A percentile compares a stretch with the other conserved stretches of the same genome.
phyloP scores from a whole-genome alignment of 2,329 filamentous ascomycete species.

The Pseudocercospora ulei region DNA sequence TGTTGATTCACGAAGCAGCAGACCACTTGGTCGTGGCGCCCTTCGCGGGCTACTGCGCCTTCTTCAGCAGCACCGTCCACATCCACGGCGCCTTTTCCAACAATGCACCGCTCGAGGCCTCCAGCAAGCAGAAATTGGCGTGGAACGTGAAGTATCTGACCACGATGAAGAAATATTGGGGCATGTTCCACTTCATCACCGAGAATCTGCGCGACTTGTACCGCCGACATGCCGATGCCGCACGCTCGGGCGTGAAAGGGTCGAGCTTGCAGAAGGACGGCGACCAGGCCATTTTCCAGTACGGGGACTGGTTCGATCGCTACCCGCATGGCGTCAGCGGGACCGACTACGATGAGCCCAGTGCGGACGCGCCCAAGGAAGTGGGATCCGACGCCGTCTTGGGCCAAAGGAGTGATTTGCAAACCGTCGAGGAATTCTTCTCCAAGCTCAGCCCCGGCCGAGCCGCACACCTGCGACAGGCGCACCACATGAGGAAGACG shows the following conservation, averaged over 20 bases:
- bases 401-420: slow-evolving; percentile 79
- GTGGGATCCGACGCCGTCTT: slow-evolving; percentile 78
- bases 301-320: slow-evolving; percentile 93
- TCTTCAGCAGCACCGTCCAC: slow-evolving; percentile 87
- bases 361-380: slow-evolving; percentile 56
- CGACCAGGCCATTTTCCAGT: slow-evolving; percentile 68
- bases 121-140: slow-evolving; percentile 72
- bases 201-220: slow-evolving; percentile 88
- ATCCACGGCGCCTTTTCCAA: slow-evolving; percentile 85
- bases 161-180: slow-evolving; percentile 97
- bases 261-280: slow-evolving; percentile 38
- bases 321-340: slow-evolving; percentile 87
- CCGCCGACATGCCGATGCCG: slow-evolving; percentile 71
- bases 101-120: slow-evolving; percentile 62
- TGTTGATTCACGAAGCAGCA: slow-evolving; percentile 69
- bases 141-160: slow-evolving; percentile 83
- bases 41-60: slow-evolving; percentile 90
- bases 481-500: slow-evolving; percentile 31
- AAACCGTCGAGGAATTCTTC: slow-evolving; percentile 91
- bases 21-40: slow-evolving; percentile 75
- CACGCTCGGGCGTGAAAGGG: slow-evolving; percentile 49
- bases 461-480: slow-evolving; percentile 28
- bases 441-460: slow-evolving; percentile 57
- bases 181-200: slow-evolving; percentile 94
- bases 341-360: slow-evolving; percentile 68